Evolutionary conservation across 352 stramenopile species (phyloP).

Genomic region (Thalassiosira livingstoniorum): DNA sequence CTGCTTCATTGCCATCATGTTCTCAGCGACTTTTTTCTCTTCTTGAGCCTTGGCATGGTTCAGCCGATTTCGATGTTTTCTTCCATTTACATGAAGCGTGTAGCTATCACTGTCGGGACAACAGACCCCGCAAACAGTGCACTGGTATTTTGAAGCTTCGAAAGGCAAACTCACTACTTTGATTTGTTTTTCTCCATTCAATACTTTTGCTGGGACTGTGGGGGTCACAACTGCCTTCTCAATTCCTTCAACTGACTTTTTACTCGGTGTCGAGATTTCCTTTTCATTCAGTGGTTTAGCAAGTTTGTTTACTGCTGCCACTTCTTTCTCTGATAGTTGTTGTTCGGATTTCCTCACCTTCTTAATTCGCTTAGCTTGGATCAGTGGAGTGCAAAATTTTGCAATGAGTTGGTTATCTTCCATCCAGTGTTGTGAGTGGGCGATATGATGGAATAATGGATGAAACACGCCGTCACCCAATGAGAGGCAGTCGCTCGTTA

Average conservation of each 20-base stretch:
- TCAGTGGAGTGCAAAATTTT: neutral
- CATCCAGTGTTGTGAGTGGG: slow-evolving; percentile 41
- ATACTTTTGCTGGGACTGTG: too few relatives aligned
- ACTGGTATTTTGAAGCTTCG: slow-evolving; percentile 56
- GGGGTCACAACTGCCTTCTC: too few relatives aligned
- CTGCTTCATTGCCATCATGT: slow-evolving; percentile 74
- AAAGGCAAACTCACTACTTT: neutral
- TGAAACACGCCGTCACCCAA: slow-evolving; percentile 68
- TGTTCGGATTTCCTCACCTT: too few relatives aligned
- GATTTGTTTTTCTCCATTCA: too few relatives aligned
- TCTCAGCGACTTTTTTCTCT: slow-evolving; percentile 66
- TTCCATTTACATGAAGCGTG: slow-evolving; percentile 77
- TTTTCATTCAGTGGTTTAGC: too few relatives aligned
- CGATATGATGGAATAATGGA: slow-evolving; percentile 65
- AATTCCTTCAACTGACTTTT: too few relatives aligned
- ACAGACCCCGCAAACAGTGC: slow-evolving; percentile 70
- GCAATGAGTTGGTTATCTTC: slow-evolving; percentile 5
- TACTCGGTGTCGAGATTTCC: too few relatives aligned
- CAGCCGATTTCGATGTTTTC: slow-evolving; percentile 83
- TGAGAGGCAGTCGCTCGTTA: slow-evolving; percentile 10
- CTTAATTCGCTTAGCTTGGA: neutral
- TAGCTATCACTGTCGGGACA: slow-evolving; percentile 77
- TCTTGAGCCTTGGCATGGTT: slow-evolving; percentile 69
- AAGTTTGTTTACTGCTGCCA: too few relatives aligned
- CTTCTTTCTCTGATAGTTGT: too few relatives aligned